phyloP scores from a whole-genome alignment of 2,329 filamentous ascomycete species.

The Clonostachys solani region DNA sequence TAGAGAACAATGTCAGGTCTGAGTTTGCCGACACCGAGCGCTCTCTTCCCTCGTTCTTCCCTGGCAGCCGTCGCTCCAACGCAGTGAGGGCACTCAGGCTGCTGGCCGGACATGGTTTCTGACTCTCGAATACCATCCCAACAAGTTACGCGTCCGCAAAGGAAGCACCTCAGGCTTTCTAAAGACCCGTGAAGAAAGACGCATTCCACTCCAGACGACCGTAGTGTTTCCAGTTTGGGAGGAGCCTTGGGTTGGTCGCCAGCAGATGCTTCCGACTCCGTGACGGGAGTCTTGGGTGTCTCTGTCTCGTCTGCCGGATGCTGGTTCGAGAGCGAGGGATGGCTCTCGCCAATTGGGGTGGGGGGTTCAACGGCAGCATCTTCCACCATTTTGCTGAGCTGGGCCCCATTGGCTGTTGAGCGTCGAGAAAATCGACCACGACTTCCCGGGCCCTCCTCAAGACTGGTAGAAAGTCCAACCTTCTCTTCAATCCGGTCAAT shows the following conservation, averaged over 20 bases:
- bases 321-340: background rate
- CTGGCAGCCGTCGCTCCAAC: constrained; percentile 57
- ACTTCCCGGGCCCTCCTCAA: constrained; percentile 58
- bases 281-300: background rate
- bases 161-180: constrained; percentile 58
- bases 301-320: background rate
- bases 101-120: constrained; percentile 57
- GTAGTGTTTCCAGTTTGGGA: constrained; percentile 17
- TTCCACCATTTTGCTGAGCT: constrained; percentile 30
- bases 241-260: background rate
- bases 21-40: constrained; percentile 62
- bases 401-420: constrained; percentile 25
- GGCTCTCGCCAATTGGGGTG: background rate
- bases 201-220: constrained; percentile 50
- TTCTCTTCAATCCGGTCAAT: constrained; percentile 71
- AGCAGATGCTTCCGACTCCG: constrained; percentile 11
- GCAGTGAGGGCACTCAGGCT: constrained; percentile 65
- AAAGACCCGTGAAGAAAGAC: constrained; percentile 73
- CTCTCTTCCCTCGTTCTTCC: constrained; percentile 61
- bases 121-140: constrained; percentile 55
- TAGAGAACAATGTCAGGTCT: constrained; percentile 72
- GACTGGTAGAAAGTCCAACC: constrained; percentile 60
- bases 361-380: constrained; percentile 12
- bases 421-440: constrained; percentile 54
- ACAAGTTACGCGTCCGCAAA: constrained; percentile 51